These are phyloP conservation scores for Coniochaeta sp. DNA, from an alignment of 2,329 filamentous ascomycete species.

Conservation along the genomic window DNA sequence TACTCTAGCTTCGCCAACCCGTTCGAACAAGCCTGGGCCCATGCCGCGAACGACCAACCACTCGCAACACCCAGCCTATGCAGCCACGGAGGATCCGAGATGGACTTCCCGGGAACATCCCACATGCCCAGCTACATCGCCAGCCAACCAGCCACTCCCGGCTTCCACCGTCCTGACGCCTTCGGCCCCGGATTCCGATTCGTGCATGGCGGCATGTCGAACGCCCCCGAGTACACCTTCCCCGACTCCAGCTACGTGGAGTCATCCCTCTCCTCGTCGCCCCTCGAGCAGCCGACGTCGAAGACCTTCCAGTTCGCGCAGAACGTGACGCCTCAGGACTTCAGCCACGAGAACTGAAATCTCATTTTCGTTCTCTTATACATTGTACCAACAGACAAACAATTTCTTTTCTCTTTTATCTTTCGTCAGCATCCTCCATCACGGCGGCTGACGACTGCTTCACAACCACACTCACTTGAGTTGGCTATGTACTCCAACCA, in stretches of 20 bases:
- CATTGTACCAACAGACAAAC: slow-evolving; percentile 1
- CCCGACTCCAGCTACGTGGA: slow-evolving; percentile 31
- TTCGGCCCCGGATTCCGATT: slow-evolving; percentile 33
- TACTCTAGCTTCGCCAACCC: not conserved
- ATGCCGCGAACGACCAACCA: slow-evolving; percentile 36
- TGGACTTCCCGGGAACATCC: slow-evolving; percentile 30
- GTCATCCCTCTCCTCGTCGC: slow-evolving; percentile 19
- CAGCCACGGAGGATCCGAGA: slow-evolving; percentile 34
- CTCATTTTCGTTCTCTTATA: not conserved
- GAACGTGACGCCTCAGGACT: slow-evolving; percentile 37
- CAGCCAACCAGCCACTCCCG: slow-evolving; percentile 41
- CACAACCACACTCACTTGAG: not conserved
- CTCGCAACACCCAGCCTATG: slow-evolving; percentile 39
- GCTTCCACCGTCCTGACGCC: slow-evolving; percentile 27
- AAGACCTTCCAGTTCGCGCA: slow-evolving; percentile 38
- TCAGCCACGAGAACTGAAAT: slow-evolving; percentile 15
- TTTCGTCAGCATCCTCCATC: not conserved
- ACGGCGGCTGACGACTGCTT: not conserved
- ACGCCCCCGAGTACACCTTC: slow-evolving; percentile 42
- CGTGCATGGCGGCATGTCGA: slow-evolving; percentile 20
- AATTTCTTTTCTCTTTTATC: not conserved
- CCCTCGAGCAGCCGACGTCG: slow-evolving; percentile 21
- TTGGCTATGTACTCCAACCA: not conserved
- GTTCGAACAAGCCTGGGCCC: slow-evolving; percentile 19
- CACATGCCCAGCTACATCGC: slow-evolving; percentile 38